Percentiles rank a stretch among this genome's conserved stretches.
phyloP scores from a whole-genome alignment of 2,329 filamentous ascomycete genomes.

The Dactylellina leptospora region DNA sequence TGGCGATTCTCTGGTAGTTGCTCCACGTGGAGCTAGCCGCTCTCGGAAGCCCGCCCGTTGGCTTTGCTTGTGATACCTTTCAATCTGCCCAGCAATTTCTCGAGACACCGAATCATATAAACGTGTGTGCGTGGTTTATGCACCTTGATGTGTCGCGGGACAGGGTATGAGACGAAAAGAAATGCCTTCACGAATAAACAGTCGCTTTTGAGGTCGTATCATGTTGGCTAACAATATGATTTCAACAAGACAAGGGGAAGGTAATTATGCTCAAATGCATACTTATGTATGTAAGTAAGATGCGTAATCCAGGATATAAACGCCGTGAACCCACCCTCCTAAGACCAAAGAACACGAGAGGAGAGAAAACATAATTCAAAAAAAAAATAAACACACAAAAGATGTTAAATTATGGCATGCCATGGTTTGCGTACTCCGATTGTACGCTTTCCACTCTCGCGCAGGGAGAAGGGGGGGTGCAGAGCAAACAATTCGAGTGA shows the following conservation, averaged over 20 bases:
- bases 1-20: background rate
- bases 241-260: background rate
- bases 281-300: background rate
- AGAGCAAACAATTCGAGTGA: background rate
- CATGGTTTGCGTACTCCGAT: no score
- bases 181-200: no score
- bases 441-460: no score
- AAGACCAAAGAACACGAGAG: background rate
- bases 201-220: no score
- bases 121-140: no score
- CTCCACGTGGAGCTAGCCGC: no score
- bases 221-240: conserved; percentile 17
- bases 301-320: conserved; percentile 42
- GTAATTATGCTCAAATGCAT: conserved; percentile 32
- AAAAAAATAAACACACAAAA: conserved; percentile 1
- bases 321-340: conserved; percentile 26
- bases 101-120: no score
- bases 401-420: background rate
- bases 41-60: no score
- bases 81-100: no score
- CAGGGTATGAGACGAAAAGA: no score
- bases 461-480: no score
- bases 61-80: background rate
- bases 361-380: conserved; percentile 2
- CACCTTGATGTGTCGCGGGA: no score